Base-by-base conservation (phyloP, 129 eudicot species). In the Logfia minima region DNA sequence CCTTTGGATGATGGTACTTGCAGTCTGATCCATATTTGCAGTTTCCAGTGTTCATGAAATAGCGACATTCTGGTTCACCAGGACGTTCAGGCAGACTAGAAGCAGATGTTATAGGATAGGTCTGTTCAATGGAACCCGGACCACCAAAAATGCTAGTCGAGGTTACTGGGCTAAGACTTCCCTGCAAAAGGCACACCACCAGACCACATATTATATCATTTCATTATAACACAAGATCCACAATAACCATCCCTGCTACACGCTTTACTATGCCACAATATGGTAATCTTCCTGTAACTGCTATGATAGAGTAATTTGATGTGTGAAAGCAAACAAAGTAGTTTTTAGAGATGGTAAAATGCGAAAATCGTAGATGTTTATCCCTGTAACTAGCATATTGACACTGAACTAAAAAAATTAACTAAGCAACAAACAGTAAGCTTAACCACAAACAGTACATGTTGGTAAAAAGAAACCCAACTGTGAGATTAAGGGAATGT, bases 21-120 rank as follows among this genome's bases (percentile, higher is more conserved):
- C 98, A 93, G 66, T 85, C 94, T 13, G 88, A 65, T 71, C 96
- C 98, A 71, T 88, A 93, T 79, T 93, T 93, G 87, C 98, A 93
- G 85, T 75, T 78, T 31, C 98, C 98, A 32, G 89, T 87, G 78
- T 78, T 83, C 90, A 93, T 88, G 61, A 90, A 93, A 75, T 90
- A 81, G 21, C 92, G 93, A 80, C 98, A 93, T 72, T 90, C 96
- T 14, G 96, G 98, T 75, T 88, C 95, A 66, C 85, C 95, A 66
- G 96, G 98, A 23, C 98, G 88, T 68, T 93, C 94, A 8, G 98
- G 98, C 59, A 90, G 90, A 79, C 82, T 68, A 63, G 93, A 80
- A 66, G 31, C 82, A 26, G 84, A 62, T 59, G 86, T 21, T 31
- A 77, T 60, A 22, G 80, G 26, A 74, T 84, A 77, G 7, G 71